Percentiles rank a stretch among this genome's conserved stretches.
These are phyloP conservation scores for Moniliophthora roreri DNA, from an alignment of 1,284 basidiomycete species.

Conservation along the genomic window DNA sequence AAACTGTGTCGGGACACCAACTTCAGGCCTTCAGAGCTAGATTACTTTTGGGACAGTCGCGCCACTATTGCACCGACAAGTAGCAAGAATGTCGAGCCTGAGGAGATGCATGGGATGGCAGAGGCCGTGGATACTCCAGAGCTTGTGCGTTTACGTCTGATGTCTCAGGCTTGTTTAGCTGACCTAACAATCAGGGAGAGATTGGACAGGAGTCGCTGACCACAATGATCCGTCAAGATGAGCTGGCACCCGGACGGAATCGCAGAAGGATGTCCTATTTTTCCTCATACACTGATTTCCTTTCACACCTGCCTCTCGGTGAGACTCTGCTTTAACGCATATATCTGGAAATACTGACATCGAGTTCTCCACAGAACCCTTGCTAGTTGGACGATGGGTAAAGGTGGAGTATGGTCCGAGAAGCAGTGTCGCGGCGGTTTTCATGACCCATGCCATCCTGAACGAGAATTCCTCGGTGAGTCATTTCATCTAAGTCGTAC, in stretches of 20 bases:
- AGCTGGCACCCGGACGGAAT: conserved; percentile 54
- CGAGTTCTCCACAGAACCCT: conserved; percentile 43
- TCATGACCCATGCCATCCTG: conserved; percentile 68
- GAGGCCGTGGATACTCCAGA: conserved; percentile 19
- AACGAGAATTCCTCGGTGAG: conserved; percentile 59
- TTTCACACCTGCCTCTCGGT: conserved; percentile 55
- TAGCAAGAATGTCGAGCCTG: no score
- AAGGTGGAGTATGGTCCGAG: conserved; percentile 52
- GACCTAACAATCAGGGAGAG: conserved; percentile 40
- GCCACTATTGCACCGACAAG: conserved; percentile 3
- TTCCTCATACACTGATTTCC: conserved; percentile 38
- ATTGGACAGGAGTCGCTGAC: conserved; percentile 68
- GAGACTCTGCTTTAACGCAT: conserved; percentile 13
- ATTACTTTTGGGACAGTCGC: conserved; percentile 13
- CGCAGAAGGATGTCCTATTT: conserved; percentile 54
- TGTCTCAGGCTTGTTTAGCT: conserved; percentile 9
- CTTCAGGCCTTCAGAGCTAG: conserved; percentile 6
- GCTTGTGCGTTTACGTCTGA: conserved; percentile 28
- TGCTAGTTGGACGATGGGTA: conserved; percentile 59
- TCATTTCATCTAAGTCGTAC: conserved; percentile 1
- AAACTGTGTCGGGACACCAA: conserved; percentile 46
- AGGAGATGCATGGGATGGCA: no score
- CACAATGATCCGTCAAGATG: conserved; percentile 69
- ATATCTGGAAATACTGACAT: conserved; percentile 6
- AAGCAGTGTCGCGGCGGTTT: conserved; percentile 60